phyloP scores from a whole-genome alignment of 2,329 filamentous ascomycete genomes.

The Coleophoma crateriformis region DNA sequence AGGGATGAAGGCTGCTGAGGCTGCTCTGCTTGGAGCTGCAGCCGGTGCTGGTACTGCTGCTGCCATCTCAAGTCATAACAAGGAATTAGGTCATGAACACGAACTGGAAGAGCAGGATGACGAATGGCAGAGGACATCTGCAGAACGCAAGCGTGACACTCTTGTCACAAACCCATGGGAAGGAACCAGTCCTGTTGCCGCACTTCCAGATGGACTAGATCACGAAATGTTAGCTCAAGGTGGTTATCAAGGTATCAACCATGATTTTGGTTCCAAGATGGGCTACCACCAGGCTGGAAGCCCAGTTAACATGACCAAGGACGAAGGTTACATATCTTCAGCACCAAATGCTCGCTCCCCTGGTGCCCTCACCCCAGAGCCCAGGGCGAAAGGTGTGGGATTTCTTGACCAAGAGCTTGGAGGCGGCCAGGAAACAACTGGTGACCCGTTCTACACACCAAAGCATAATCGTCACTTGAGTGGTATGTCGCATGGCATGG shows the following conservation, averaged over 20 bases:
- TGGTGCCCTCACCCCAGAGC: constrained; percentile 39
- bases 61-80: constrained; percentile 46
- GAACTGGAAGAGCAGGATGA: constrained; percentile 37
- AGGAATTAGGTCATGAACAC: constrained; percentile 48
- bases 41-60: constrained; percentile 48
- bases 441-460: constrained; percentile 62
- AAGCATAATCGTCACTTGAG: constrained; percentile 66
- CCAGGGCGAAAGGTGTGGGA: constrained; percentile 34
- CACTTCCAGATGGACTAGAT: constrained; percentile 26
- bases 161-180: constrained; percentile 64
- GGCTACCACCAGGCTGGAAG: constrained; percentile 34
- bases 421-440: constrained; percentile 40
- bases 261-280: constrained; percentile 32
- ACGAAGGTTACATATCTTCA: constrained; percentile 90
- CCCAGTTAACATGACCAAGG: constrained; percentile 56
- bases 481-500: constrained; percentile 88
- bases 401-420: constrained; percentile 48
- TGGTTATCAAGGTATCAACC: constrained; percentile 28
- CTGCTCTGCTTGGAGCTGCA: constrained; percentile 37
- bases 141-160: constrained; percentile 60
- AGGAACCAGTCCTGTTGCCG: constrained; percentile 54
- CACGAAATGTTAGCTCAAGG: constrained; percentile 37
- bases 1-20: constrained; percentile 26
- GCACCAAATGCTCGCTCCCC: constrained; percentile 48
- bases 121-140: constrained; percentile 57